phyloP scores from a whole-genome alignment of 306 rosid species.

The Vigna angularis region DNA sequence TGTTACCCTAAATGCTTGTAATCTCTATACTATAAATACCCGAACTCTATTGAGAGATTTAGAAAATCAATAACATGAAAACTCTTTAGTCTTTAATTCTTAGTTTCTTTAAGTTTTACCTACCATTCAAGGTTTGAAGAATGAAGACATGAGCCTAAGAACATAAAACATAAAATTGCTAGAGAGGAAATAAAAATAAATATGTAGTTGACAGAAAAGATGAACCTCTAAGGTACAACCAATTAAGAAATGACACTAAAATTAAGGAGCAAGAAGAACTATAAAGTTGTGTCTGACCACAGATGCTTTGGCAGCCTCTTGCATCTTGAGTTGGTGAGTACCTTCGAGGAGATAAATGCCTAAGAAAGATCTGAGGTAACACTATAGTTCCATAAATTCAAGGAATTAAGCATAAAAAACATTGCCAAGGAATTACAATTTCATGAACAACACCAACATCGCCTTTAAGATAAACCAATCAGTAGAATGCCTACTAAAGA shows the following conservation, averaged over 20 bases:
- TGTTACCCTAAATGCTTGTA: too few species aligned
- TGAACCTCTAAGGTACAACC: constrained; percentile 5
- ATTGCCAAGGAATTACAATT: constrained; percentile 49
- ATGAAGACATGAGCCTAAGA: constrained; percentile 33
- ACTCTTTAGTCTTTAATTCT: too few species aligned
- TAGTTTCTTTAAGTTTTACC: too few species aligned
- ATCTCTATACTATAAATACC: too few species aligned
- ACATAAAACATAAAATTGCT: constrained; percentile 35
- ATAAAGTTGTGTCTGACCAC: constrained; percentile 58
- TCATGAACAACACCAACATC: constrained; percentile 51
- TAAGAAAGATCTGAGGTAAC: constrained; percentile 51
- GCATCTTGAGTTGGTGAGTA: constrained; percentile 74
- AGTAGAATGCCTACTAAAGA: constrained; percentile 58
- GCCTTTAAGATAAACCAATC: constrained; percentile 51
- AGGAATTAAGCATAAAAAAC: constrained; percentile 48
- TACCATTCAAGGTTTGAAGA: constrained; percentile 29
- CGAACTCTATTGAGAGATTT: too few species aligned
- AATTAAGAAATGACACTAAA: constrained; percentile 28
- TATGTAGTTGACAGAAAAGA: constrained; percentile 26
- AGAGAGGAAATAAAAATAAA: constrained; percentile 17
- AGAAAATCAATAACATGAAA: too few species aligned
- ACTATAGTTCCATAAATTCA: constrained; percentile 49
- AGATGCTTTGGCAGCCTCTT: constrained; percentile 60
- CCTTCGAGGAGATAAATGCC: constrained; percentile 62
- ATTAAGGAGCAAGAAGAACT: constrained; percentile 38